Conservation (phyloP, 176 grass and related monocot genomes). For the Tillandsia leiboldiana region DNA sequence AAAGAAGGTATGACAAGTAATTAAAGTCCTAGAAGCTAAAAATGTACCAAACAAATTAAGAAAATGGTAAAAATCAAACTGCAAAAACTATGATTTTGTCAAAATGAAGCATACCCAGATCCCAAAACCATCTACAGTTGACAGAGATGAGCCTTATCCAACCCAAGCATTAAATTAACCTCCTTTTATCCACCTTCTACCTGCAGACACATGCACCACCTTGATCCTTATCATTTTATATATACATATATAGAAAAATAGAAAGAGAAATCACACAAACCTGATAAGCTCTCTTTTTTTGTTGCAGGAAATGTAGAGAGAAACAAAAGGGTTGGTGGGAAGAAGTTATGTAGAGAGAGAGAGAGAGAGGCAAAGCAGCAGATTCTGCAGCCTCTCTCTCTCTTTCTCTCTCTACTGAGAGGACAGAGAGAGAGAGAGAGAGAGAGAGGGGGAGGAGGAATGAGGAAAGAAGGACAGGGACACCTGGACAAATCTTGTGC, state of each 20-base stretch:
- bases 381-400: neutral
- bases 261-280: too few species aligned
- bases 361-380: constrained; percentile 5
- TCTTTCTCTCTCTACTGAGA: neutral
- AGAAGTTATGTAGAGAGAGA: neutral
- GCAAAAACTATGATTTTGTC: neutral
- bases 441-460: too few species aligned
- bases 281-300: too few species aligned
- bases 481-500: constrained; percentile 13
- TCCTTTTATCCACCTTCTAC: constrained; percentile 7
- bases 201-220: constrained; percentile 27
- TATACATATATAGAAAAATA: too few species aligned
- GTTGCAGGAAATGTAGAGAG: too few species aligned
- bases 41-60: neutral
- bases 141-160: neutral
- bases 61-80: neutral
- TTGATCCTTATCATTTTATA: constrained; percentile 9
- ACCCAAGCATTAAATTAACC: constrained; percentile 9
- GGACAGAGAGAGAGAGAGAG: neutral
- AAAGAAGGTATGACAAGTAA: too few species aligned
- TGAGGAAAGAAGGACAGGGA: constrained; percentile 8
- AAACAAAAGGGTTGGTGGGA: too few species aligned
- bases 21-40: too few species aligned
- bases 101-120: constrained; percentile 11
- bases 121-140: neutral